Base-by-base conservation (phyloP, 1,139 yeast species). In the Diutina scorzettiae region DNA sequence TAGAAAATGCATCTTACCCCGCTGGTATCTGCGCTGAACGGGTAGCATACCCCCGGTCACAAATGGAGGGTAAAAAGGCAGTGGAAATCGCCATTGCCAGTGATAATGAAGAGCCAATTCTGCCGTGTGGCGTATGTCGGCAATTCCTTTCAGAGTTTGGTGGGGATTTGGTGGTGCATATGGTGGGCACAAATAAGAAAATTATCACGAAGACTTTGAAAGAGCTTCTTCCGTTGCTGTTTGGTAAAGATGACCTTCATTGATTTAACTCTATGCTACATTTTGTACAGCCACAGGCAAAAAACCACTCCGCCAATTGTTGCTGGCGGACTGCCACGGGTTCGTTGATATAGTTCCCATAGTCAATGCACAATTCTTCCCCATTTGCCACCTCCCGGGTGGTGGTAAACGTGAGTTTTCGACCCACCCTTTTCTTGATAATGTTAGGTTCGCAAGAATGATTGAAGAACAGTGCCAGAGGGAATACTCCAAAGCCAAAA, bases 51-150 rank as follows among this genome's bases (percentile, higher is more conserved):
- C 71, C 76, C 19, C 74, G 74, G 44, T 89, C 94, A 0, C 71
- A 47, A 30, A 65, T 69, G 53, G 59, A 62, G 46, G 73, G 83
- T 34, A 75, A 78, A 56, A 66, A 62, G 47, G 25, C 37, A 5
- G 25, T 20, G 24, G 83, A 82, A 3, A 70, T 87, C 45, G 96
- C 87, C 2, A 78, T 86, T 21, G 66, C 84, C 4, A 73, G 86
- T 27, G 91, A 83, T 53, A 58, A 73, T 20, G 63, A 62, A 0
- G 70, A 69, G 11, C 69, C 79, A 21, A 78, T 84, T 16, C 70
- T 89, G 8, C 98, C 98, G 0, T 91, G 98, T 58, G 98, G 98
- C 3, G 81, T 91, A 37, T 91, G 98, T 54, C 69, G 98, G 45
- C 98, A 91, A 57, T 74, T 83, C 46, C 76, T 87, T 31, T 66